phyloP scores from a whole-genome alignment of 257 asterid genomes.

The Primulina eburnea region DNA sequence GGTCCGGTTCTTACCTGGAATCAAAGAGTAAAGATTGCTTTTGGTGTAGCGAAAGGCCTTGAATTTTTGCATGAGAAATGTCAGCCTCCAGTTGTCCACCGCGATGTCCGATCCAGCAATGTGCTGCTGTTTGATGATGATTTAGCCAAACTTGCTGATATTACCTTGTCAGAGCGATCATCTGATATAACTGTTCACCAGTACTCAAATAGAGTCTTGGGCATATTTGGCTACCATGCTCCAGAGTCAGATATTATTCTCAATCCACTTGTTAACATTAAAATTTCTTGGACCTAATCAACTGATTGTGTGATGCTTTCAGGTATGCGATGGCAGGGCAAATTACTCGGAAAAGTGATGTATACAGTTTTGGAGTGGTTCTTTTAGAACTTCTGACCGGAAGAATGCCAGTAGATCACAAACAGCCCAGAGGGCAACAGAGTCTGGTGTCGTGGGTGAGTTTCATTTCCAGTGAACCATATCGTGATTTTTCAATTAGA shows the following conservation, averaged over 20 bases:
- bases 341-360: conserved; percentile 88
- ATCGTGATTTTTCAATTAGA: conserved; percentile 12
- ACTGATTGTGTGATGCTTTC: conserved; percentile 10
- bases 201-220: conserved; percentile 85
- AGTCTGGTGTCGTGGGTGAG: conserved; percentile 90
- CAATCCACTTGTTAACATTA: no score
- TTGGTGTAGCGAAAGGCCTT: conserved; percentile 83
- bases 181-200: conserved; percentile 87
- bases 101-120: conserved; percentile 91
- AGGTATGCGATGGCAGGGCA: conserved; percentile 98
- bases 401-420: conserved; percentile 90
- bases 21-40: conserved; percentile 81
- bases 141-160: conserved; percentile 73
- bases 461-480: background rate
- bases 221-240: conserved; percentile 94
- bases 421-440: conserved; percentile 96
- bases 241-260: conserved; percentile 56
- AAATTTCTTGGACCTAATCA: no score
- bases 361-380: conserved; percentile 89
- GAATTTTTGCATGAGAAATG: conserved; percentile 83
- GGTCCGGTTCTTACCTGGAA: conserved; percentile 82
- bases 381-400: conserved; percentile 90
- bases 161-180: conserved; percentile 68
- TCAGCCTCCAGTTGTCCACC: conserved; percentile 81
- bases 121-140: conserved; percentile 79